These are phyloP conservation scores for Moesziomyces sp. DNA, from an alignment of 1,284 basidiomycete genomes.

Conservation along the genomic window DNA sequence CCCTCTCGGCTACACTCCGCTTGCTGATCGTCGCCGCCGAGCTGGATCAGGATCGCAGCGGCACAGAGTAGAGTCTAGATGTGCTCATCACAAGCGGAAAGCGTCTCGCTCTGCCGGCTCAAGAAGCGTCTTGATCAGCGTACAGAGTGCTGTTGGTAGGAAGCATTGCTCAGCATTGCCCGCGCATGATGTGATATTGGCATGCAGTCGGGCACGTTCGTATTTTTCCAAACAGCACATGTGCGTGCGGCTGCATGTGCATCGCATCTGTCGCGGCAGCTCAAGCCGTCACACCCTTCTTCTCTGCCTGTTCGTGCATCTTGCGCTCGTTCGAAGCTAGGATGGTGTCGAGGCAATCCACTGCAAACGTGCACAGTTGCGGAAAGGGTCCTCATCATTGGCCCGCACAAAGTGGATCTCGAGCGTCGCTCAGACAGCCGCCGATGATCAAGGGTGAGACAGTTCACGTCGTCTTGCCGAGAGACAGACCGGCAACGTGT, in stretches of 20 bases:
- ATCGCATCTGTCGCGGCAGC: not conserved
- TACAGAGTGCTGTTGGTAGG: too few relatives aligned
- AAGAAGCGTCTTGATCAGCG: too few relatives aligned
- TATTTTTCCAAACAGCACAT: not conserved
- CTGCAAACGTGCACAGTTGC: too few relatives aligned
- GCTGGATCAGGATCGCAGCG: not conserved
- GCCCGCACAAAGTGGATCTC: not conserved
- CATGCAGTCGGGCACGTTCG: not conserved
- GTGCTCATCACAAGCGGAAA: not conserved
- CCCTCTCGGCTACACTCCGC: not conserved
- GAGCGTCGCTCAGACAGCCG: conserved; percentile 4
- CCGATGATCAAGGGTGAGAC: conserved; percentile 29
- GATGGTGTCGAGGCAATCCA: too few relatives aligned
- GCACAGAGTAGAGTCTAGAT: not conserved
- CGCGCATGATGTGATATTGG: too few relatives aligned
- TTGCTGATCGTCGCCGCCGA: not conserved
- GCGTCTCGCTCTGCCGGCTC: not conserved
- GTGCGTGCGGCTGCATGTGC: not conserved
- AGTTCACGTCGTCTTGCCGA: not conserved
- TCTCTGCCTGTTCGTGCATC: too few relatives aligned
- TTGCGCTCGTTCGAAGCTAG: not conserved
- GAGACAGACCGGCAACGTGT: not conserved
- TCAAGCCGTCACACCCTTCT: not conserved
- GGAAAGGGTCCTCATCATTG: not conserved
- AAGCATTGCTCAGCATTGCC: too few relatives aligned